phyloP scores from a whole-genome alignment of 2,329 filamentous ascomycete species.

The Helicocarpus griseus region DNA sequence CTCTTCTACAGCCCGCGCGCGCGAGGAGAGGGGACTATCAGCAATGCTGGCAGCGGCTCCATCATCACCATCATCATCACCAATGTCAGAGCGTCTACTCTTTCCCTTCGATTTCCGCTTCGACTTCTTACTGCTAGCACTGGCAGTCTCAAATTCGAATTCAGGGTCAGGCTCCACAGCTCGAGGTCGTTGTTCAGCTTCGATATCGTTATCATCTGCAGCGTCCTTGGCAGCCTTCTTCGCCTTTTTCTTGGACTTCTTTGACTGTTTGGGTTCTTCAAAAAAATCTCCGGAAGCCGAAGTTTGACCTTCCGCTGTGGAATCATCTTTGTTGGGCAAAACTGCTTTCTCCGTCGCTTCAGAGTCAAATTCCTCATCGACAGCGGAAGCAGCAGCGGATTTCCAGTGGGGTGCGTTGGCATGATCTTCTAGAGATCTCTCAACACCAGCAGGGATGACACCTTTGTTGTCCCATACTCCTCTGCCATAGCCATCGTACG shows the following conservation, averaged over 20 bases:
- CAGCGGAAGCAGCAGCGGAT: neutral
- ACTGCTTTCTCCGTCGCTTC: neutral
- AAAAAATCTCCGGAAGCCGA: neutral
- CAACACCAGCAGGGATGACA: neutral
- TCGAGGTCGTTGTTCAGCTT: neutral
- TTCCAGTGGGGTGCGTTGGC: neutral
- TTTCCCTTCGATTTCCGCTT: constrained; percentile 13
- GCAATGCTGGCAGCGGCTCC: neutral
- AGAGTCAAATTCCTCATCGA: neutral
- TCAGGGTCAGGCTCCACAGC: constrained; percentile 2
- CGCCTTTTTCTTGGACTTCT: constrained; percentile 2
- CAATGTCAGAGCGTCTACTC: constrained; percentile 6
- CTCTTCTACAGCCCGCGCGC: neutral
- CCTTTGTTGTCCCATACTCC: neutral
- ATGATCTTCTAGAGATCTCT: neutral
- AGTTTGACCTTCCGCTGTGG: neutral
- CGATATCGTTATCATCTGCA: neutral
- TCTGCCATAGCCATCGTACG: neutral
- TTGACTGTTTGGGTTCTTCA: neutral
- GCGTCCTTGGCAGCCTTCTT: constrained; percentile 2
- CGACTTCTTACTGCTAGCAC: constrained; percentile 5
- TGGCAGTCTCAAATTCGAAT: neutral
- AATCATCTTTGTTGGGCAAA: neutral
- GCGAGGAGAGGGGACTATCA: neutral
- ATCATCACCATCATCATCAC: neutral